Evolutionary conservation across 345 rosid genomes (phyloP), one percentile per base, ranked within the genome.

Genomic region (Trapa bicornis): DNA sequence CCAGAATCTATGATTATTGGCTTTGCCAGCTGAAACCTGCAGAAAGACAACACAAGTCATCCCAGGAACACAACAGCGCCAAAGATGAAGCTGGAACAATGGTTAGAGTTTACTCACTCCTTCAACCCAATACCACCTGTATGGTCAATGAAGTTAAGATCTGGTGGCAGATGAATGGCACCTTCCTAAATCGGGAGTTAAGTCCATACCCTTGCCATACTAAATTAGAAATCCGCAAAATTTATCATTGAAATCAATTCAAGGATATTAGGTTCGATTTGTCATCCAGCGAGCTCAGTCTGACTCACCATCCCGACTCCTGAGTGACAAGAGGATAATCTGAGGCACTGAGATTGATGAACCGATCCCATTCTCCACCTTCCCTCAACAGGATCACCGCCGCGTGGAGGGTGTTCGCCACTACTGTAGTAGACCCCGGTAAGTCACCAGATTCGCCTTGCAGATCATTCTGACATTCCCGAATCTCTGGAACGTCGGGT

Each of bases 61-160:
- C 29, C 29, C 29, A 22, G 29, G 29, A 22, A 54, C 37, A 54
- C 29, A 54, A 54, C 35, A 54, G 22, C 50, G n/a, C 12, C 32
- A 16, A 36, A 67, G 5, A 71, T n/a, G 65, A 47, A 63, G 38
- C 7, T 45, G 65, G 4, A 15, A 22, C 42, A 67, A 56, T 11
- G 36, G 33, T 5, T 54, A 45, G 58, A 67, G 58, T 50, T 14
- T 62, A 78, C 99, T 94, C 74, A 94, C 99, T 87, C 99, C 84
- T 94, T 94, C 99, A 97, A 94, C 22, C 99, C 99, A 83, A 94
- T 94, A 69, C 87, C 74, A 70, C 99, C 91, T 4, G 99, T 94
- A 73, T 94, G 99, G 84, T 94, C 99, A 61, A 94, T 94, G 88
- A 94, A 94, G 75, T 94, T 94, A 62, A 94, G 92, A 81, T 91